Percentiles rank a stretch among this genome's conserved stretches.
phyloP scores from a whole-genome alignment of 345 rosid genomes.

The Eucalyptus curtisii region DNA sequence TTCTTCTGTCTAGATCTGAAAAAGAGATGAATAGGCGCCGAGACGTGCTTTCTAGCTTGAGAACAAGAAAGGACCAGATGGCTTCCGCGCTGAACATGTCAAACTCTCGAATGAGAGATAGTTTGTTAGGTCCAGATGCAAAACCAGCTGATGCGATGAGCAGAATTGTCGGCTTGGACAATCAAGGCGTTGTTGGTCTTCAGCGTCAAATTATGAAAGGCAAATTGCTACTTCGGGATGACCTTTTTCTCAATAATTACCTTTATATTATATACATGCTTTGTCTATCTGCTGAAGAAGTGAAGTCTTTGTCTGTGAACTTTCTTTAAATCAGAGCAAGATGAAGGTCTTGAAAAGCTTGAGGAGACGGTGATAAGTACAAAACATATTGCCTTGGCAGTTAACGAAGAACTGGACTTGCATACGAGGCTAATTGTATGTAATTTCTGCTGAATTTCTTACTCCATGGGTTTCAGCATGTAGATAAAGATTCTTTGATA shows the following conservation, averaged over 20 bases:
- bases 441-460: neutral
- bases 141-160: conserved; percentile 9
- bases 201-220: conserved; percentile 37
- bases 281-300: neutral
- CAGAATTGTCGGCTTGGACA: conserved; percentile 22
- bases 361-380: conserved; percentile 33
- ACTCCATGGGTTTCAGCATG: neutral
- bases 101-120: conserved; percentile 24
- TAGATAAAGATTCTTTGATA: neutral
- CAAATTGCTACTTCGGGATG: neutral
- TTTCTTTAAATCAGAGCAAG: conserved; percentile 23
- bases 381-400: conserved; percentile 34
- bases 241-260: neutral
- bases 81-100: conserved; percentile 24
- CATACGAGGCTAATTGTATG: conserved; percentile 30
- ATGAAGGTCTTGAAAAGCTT: conserved; percentile 32
- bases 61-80: conserved; percentile 24
- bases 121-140: conserved; percentile 29
- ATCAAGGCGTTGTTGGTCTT: conserved; percentile 26
- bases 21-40: conserved; percentile 35
- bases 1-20: conserved; percentile 7
- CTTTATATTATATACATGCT: neutral
- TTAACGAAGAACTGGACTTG: conserved; percentile 34
- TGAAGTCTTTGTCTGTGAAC: neutral
- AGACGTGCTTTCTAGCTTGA: conserved; percentile 22